Evolutionary conservation across 2,329 filamentous ascomycete genomes (phyloP).

Genomic region (Hypoxylon sp.): DNA sequence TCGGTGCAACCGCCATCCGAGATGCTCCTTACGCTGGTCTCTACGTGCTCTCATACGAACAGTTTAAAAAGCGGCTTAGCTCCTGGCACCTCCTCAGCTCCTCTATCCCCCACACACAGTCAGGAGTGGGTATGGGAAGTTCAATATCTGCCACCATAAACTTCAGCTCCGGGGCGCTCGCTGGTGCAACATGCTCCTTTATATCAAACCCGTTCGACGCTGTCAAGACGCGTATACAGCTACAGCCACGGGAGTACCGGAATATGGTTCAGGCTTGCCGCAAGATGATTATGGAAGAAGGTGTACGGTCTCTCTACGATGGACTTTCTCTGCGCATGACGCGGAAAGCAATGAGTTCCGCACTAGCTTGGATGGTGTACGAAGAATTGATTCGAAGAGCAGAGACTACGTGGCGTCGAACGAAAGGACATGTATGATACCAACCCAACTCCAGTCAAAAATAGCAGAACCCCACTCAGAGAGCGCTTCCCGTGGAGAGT

Average conservation of each 20-base stretch:
- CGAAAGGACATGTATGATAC: constrained; percentile 46
- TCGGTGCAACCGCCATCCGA: constrained; percentile 90
- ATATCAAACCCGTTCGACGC: constrained; percentile 98
- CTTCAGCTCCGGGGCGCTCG: constrained; percentile 83
- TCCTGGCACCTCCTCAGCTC: constrained; percentile 42
- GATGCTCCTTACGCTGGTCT: constrained; percentile 97
- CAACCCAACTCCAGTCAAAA: constrained; percentile 20
- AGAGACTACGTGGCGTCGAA: constrained; percentile 53
- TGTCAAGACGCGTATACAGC: constrained; percentile 93
- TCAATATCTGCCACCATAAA: constrained; percentile 77
- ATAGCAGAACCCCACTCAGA: constrained; percentile 33
- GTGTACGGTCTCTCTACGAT: constrained; percentile 82
- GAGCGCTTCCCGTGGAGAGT: constrained; percentile 9
- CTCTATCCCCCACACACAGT: background rate
- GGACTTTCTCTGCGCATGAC: constrained; percentile 88
- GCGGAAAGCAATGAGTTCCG: constrained; percentile 90
- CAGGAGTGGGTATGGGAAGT: constrained; percentile 49
- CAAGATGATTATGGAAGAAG: constrained; percentile 86
- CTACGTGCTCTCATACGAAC: constrained; percentile 95
- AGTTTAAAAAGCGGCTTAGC: constrained; percentile 75
- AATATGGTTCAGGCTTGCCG: constrained; percentile 84
- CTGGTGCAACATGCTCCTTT: constrained; percentile 84
- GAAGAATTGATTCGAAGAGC: constrained; percentile 89
- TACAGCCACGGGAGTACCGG: constrained; percentile 84
- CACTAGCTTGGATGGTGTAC: constrained; percentile 97